These are phyloP conservation scores for Ogataea siamensis DNA, from an alignment of 805 yeast species.

Conservation along the genomic window DNA sequence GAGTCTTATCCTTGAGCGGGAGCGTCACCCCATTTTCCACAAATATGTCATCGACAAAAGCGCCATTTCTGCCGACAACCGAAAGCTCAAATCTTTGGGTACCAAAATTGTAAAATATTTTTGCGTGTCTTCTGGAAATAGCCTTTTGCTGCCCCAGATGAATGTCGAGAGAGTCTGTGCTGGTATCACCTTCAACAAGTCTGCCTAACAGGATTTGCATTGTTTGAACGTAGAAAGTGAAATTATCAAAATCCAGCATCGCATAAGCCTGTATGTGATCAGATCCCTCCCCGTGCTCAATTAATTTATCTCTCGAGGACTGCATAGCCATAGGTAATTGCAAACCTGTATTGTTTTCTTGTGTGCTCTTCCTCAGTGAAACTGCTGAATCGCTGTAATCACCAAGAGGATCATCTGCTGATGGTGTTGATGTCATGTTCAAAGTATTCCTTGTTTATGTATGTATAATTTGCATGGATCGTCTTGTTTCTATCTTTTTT, in stretches of 20 bases:
- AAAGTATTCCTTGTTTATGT: neutral
- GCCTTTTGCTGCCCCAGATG: slow-evolving; percentile 92
- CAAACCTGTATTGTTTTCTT: slow-evolving; percentile 16
- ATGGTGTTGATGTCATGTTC: slow-evolving; percentile 9
- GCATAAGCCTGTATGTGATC: slow-evolving; percentile 60
- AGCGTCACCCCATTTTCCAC: slow-evolving; percentile 91
- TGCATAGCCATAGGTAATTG: slow-evolving; percentile 30
- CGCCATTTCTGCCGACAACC: slow-evolving; percentile 93
- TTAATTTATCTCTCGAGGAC: slow-evolving; percentile 32
- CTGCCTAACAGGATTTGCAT: slow-evolving; percentile 93
- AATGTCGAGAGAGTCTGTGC: slow-evolving; percentile 72
- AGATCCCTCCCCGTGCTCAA: slow-evolving; percentile 14
- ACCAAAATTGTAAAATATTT: slow-evolving; percentile 93
- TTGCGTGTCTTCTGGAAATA: slow-evolving; percentile 90
- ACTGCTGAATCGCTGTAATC: neutral
- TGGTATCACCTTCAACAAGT: slow-evolving; percentile 64
- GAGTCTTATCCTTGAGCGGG: slow-evolving; percentile 76
- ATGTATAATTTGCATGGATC: slow-evolving; percentile 5
- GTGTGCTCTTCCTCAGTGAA: slow-evolving; percentile 4
- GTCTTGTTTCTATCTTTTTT: neutral
- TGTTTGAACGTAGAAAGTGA: slow-evolving; percentile 94
- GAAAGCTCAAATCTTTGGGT: slow-evolving; percentile 91
- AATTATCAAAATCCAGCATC: slow-evolving; percentile 83
- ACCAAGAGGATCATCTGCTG: slow-evolving; percentile 2
- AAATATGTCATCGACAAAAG: slow-evolving; percentile 89